phyloP scores from a whole-genome alignment of 169 alveolate species.

The Cystoisospora suis region DNA sequence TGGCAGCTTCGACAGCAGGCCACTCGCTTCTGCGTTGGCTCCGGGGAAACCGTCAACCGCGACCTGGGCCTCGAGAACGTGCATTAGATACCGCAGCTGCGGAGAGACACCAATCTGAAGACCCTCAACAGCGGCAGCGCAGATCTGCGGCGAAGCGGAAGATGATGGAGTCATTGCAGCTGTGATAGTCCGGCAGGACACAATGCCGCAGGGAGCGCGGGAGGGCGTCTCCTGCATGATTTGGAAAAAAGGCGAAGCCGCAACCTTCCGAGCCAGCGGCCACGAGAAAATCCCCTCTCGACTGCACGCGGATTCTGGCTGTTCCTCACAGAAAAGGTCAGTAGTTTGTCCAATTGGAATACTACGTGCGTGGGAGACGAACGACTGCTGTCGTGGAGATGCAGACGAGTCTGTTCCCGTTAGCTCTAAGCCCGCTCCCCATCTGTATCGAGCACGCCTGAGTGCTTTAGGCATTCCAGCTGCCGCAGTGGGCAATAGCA shows the following conservation, averaged over 20 bases:
- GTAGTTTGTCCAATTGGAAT: too few species aligned
- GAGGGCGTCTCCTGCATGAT: not conserved
- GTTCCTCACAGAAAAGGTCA: too few species aligned
- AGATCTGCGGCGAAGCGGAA: not conserved
- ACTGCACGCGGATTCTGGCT: too few species aligned
- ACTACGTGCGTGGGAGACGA: too few species aligned
- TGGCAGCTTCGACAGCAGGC: too few species aligned
- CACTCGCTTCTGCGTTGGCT: too few species aligned
- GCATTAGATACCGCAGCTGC: not conserved
- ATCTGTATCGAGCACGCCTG: not conserved
- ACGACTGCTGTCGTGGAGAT: too few species aligned
- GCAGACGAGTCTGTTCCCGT: too few species aligned
- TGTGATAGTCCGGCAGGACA: not conserved
- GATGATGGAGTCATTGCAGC: not conserved
- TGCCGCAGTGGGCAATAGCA: not conserved
- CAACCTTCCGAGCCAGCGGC: too few species aligned
- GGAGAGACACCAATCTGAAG: not conserved
- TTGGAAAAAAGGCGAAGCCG: not conserved
- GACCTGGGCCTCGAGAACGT: not conserved
- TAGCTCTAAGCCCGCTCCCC: too few species aligned
- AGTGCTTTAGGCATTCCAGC: slow-evolving; percentile 18
- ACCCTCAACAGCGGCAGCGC: slow-evolving; percentile 19
- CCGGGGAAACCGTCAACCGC: too few species aligned
- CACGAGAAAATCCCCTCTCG: too few species aligned
- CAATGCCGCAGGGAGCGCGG: not conserved